Percentiles rank a stretch among this genome's conserved stretches.
These are phyloP conservation scores for Rubus idaeus DNA, from an alignment of 306 rosid genomes.

Conservation along the genomic window DNA sequence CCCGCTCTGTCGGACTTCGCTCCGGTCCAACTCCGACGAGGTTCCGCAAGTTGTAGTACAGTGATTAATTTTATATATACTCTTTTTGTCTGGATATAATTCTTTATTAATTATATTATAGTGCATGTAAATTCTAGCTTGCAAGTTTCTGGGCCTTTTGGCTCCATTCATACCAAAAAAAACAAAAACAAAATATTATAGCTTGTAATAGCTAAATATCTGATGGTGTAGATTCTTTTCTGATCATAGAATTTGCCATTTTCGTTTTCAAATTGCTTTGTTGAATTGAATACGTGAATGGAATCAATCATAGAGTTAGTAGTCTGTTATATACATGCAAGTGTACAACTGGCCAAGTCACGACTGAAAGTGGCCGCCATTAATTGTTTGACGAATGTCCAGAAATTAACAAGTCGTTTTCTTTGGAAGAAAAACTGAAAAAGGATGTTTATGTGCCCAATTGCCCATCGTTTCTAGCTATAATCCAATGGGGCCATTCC, in stretches of 20 bases:
- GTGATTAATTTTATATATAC: background rate
- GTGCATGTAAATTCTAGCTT: background rate
- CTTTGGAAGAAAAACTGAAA: background rate
- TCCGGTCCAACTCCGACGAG: constrained; percentile 32
- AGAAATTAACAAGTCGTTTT: background rate
- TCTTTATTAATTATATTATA: background rate
- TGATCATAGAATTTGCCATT: background rate
- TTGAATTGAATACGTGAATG: background rate
- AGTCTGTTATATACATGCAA: background rate
- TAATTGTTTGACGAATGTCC: background rate
- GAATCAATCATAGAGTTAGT: background rate
- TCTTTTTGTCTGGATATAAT: background rate
- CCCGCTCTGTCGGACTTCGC: constrained; percentile 81
- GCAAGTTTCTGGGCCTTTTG: too few relatives aligned
- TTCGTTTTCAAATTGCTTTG: background rate
- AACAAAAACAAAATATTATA: too few relatives aligned
- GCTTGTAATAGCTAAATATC: background rate
- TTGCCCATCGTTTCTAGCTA: background rate
- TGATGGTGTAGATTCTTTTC: background rate
- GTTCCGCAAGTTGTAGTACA: constrained; percentile 17
- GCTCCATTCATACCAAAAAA: too few relatives aligned
- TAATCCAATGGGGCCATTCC: background rate
- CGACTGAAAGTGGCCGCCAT: background rate
- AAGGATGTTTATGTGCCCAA: background rate
- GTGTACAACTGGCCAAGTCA: background rate